These are phyloP conservation scores for Colletotrichum sp. DNA, from an alignment of 2,329 filamentous ascomycete species.

Conservation along the genomic window DNA sequence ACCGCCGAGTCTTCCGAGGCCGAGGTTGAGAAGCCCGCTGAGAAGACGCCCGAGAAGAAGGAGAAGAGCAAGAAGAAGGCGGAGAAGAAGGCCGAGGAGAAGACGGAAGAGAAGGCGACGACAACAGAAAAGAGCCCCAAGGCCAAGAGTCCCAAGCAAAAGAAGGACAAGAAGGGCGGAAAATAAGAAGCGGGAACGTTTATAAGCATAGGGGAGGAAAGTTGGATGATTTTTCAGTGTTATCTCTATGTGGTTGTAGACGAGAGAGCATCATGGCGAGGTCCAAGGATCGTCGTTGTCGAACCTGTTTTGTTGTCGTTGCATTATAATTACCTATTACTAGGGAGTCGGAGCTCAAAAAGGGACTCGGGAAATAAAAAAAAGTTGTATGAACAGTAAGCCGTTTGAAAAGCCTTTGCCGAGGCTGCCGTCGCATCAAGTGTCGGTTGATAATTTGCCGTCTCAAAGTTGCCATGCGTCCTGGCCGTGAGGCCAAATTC, in stretches of 20 bases:
- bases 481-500: background rate
- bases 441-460: background rate
- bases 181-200: background rate
- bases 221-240: background rate
- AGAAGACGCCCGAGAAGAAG: slow-evolving; percentile 15
- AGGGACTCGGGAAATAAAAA: background rate
- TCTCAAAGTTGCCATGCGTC: background rate
- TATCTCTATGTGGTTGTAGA: background rate
- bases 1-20: slow-evolving; percentile 6
- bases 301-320: background rate
- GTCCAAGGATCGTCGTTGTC: background rate
- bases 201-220: background rate
- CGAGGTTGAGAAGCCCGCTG: slow-evolving; percentile 6
- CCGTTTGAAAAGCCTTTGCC: background rate
- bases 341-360: slow-evolving; percentile 19
- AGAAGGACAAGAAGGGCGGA: slow-evolving; percentile 20
- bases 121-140: slow-evolving; percentile 18
- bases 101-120: background rate
- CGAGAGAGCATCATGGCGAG: slow-evolving; percentile 5
- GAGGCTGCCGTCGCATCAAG: background rate
- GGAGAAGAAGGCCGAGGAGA: slow-evolving; percentile 1
- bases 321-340: slow-evolving; percentile 22
- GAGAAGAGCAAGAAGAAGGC: slow-evolving; percentile 12
- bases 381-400: background rate
- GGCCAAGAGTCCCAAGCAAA: slow-evolving; percentile 19